Evolutionary conservation across 768 basidiomycete species (phyloP), one percentile per base, ranked within the genome.

Genomic region (Agrocybe praecox): DNA sequence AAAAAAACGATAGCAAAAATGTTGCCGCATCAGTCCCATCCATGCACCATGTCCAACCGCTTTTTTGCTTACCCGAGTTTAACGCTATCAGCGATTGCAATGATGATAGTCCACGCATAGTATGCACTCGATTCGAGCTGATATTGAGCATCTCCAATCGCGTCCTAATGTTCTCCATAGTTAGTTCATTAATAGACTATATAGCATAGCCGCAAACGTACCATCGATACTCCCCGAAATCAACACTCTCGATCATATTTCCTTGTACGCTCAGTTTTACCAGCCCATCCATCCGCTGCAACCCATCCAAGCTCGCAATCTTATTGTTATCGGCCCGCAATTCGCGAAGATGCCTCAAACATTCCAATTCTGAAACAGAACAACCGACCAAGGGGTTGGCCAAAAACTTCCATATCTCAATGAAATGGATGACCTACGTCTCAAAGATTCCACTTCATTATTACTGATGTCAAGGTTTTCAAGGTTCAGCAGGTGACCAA

Each of bases 391-490:
- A 62, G 56, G 50, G 53, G 46, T 62, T 58, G 24, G 55, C 34
- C 23, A 40, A 40, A 40, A 36, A 57, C 18, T 52, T 51, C 49
- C 40, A 52, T n/a, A 40, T n/a, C 44, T 26, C 60, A 51, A 52
- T 49, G 45, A 52, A 42, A 42, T 50, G n/a, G 55, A 62, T 36
- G 19, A 87, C 92, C 74, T 72, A 96, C 93, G 93, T 48, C 80
- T 82, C 55, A 98, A 77, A 8, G 92, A 92, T 58, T 96, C 94
- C 51, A 98, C 80, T 61, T 92, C 83, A 71, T 98, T 98, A 66
- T 85, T 72, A 70, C 93, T 94, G 59, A 99, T 86, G 74, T 99
- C 94, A 66, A 99, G 81, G 65, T 83, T 85, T 73, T 95, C 93
- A 42, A 99, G 80, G 68, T 92, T 91, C 33, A 80, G 76, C 65